Conservation (phyloP, 495 filamentous ascomycete genomes). For the Elaphomyces granulatus region DNA sequence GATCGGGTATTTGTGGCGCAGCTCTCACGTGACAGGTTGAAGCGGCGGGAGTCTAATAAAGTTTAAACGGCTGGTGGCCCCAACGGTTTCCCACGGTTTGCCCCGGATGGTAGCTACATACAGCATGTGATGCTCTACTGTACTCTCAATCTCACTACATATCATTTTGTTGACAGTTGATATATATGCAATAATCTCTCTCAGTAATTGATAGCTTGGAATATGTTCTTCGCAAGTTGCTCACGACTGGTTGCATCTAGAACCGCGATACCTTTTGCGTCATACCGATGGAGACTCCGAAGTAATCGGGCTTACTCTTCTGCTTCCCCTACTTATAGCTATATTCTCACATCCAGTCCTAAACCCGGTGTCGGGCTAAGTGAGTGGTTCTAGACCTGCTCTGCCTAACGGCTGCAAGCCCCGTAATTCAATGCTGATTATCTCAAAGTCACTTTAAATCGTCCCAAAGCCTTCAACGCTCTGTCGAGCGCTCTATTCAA, state of each 20-base stretch:
- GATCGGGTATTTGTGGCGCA: too few species aligned
- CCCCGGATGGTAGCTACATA: conserved; percentile 11
- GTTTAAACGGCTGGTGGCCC: too few species aligned
- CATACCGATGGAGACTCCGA: conserved; percentile 36
- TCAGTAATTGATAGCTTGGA: neutral
- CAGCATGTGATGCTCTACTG: neutral
- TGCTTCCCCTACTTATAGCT: conserved; percentile 52
- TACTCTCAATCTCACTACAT: neutral
- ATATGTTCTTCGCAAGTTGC: conserved; percentile 42
- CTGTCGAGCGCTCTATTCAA: conserved; percentile 73
- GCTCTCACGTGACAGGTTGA: too few species aligned
- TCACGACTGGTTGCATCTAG: conserved; percentile 46
- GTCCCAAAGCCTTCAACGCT: conserved; percentile 89
- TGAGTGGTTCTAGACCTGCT: too few species aligned
- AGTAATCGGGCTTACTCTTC: conserved; percentile 40
- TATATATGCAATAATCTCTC: conserved; percentile 4
- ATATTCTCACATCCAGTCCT: conserved; percentile 65
- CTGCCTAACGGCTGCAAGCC: too few species aligned
- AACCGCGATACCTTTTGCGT: conserved; percentile 31
- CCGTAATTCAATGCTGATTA: conserved; percentile 4
- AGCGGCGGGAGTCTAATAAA: too few species aligned
- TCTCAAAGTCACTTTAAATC: conserved; percentile 72
- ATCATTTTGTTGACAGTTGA: neutral
- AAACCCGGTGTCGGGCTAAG: conserved; percentile 81
- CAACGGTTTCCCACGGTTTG: conserved; percentile 7